Evolutionary conservation across 2,329 filamentous ascomycete genomes (phyloP).

Genomic region (Talaromyces atroroseus): DNA sequence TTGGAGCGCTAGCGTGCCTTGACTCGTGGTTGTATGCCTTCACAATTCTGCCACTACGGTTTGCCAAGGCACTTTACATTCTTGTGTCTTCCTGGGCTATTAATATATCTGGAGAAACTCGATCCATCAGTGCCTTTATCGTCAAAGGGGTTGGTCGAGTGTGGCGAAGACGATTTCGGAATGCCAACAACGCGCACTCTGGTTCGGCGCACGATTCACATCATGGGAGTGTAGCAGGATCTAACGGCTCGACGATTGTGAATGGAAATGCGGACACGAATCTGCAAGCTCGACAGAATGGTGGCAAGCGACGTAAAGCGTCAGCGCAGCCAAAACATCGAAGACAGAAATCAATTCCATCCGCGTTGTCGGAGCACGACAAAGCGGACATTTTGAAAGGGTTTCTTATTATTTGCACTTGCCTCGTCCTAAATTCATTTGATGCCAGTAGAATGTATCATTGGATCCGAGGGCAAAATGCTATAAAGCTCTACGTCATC

Average conservation of each 20-base stretch:
- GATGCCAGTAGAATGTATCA: slow-evolving; percentile 98
- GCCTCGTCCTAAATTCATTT: slow-evolving; percentile 76
- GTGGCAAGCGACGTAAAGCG: slow-evolving; percentile 24
- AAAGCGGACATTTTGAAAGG: slow-evolving; percentile 95
- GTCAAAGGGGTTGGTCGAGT: slow-evolving; percentile 73
- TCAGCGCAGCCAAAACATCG: slow-evolving; percentile 52
- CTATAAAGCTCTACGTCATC: slow-evolving; percentile 97
- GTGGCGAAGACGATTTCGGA: slow-evolving; percentile 52
- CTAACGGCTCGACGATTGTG: not conserved
- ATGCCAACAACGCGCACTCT: not conserved
- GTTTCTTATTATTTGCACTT: slow-evolving; percentile 78
- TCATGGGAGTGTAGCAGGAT: not conserved
- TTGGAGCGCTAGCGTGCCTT: slow-evolving; percentile 84
- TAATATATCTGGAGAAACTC: slow-evolving; percentile 64
- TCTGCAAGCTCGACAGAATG: slow-evolving; percentile 15
- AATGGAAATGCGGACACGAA: slow-evolving; percentile 22
- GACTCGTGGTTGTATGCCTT: slow-evolving; percentile 97
- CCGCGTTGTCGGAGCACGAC: slow-evolving; percentile 76
- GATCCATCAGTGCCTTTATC: slow-evolving; percentile 69
- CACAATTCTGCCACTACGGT: slow-evolving; percentile 86
- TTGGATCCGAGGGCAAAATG: slow-evolving; percentile 89
- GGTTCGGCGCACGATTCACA: not conserved
- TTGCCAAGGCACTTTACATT: slow-evolving; percentile 72
- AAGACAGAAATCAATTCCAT: slow-evolving; percentile 77
- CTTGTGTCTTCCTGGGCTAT: slow-evolving; percentile 73